Evolutionary conservation across 2,329 filamentous ascomycete species (phyloP).

Genomic region (Uncinocarpus reesii): DNA sequence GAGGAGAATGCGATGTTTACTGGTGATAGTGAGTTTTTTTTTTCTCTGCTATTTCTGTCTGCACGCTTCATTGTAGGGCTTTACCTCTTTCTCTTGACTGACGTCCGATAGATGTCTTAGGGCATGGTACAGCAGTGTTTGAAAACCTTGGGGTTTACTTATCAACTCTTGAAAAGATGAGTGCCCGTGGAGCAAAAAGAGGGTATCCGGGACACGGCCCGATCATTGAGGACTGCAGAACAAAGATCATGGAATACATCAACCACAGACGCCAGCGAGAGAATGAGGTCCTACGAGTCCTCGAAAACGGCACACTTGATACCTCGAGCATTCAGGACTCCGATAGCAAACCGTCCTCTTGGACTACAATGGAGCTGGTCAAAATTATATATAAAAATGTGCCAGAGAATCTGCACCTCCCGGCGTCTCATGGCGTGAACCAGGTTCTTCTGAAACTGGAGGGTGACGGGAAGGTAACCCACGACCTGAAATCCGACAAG

Average conservation of each 20-base stretch:
- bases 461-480: slow-evolving; percentile 56
- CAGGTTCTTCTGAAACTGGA: slow-evolving; percentile 73
- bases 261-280: slow-evolving; percentile 69
- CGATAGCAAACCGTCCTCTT: slow-evolving; percentile 32
- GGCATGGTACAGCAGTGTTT: slow-evolving; percentile 77
- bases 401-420: slow-evolving; percentile 60
- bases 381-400: slow-evolving; percentile 75
- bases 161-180: slow-evolving; percentile 59
- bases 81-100: no score
- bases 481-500: slow-evolving; percentile 19
- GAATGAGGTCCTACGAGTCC: slow-evolving; percentile 58
- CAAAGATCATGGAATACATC: slow-evolving; percentile 73
- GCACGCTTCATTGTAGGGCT: no score
- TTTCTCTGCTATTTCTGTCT: background rate
- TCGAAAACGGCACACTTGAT: slow-evolving; percentile 40
- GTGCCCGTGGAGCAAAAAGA: slow-evolving; percentile 46
- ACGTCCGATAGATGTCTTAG: slow-evolving; percentile 52
- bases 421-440: slow-evolving; percentile 64
- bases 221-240: slow-evolving; percentile 60
- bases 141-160: slow-evolving; percentile 65
- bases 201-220: slow-evolving; percentile 85
- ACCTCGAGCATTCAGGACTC: slow-evolving; percentile 21
- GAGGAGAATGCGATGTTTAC: slow-evolving; percentile 80
- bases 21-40: slow-evolving; percentile 52
- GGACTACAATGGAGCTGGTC: slow-evolving; percentile 74